Conservation (phyloP, 257 asterid genomes). For the Ajuga chamaepitys region DNA sequence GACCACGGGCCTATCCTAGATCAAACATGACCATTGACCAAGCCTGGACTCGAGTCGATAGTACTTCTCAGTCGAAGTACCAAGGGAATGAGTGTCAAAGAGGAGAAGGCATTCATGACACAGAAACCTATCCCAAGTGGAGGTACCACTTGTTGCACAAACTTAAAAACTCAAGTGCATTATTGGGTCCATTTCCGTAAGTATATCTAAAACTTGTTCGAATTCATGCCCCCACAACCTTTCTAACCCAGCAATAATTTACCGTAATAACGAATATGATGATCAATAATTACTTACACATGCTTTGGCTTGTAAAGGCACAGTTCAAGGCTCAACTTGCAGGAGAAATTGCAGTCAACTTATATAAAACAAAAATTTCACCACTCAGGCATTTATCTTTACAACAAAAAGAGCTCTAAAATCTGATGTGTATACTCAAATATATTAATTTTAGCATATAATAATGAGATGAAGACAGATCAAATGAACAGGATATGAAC, state of each 20-base stretch:
- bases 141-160: conserved; percentile 37
- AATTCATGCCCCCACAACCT: conserved; percentile 4
- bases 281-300: neutral
- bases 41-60: conserved; percentile 30
- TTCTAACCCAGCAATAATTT: neutral
- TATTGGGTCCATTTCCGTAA: conserved; percentile 19
- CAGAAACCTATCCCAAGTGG: conserved; percentile 36
- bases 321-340: neutral
- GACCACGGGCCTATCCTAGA: too few relatives aligned
- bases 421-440: neutral
- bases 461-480: neutral
- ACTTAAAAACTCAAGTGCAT: conserved; percentile 30
- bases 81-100: conserved; percentile 7
- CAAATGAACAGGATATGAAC: conserved; percentile 15
- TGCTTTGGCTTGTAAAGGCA: neutral
- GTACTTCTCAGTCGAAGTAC: conserved; percentile 31
- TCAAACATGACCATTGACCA: too few relatives aligned
- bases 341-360: too few relatives aligned
- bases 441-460: neutral
- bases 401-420: neutral
- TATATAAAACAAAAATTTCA: conserved; percentile 8
- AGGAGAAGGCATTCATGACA: conserved; percentile 24
- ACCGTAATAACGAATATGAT: neutral
- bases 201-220: neutral
- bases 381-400: neutral